These are phyloP conservation scores for Eucalyptus urophylla DNA, from an alignment of 345 rosid species.

Conservation along the genomic window DNA sequence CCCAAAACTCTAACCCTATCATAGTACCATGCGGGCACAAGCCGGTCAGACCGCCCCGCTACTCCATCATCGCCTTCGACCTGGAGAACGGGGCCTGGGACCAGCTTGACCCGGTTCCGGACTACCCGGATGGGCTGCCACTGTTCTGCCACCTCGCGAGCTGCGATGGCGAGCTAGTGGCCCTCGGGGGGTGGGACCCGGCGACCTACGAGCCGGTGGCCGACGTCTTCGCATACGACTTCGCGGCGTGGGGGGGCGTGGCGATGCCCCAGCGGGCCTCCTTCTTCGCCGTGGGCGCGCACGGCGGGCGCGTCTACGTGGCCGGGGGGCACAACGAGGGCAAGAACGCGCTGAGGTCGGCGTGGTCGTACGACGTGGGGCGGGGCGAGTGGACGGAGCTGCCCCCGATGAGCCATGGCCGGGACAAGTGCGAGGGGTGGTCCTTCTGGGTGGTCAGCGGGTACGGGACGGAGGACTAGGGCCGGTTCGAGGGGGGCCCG, in stretches of 20 bases:
- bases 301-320: constrained; percentile 4
- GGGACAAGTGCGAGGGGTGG: constrained; percentile 35
- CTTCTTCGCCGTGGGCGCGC: constrained; percentile 21
- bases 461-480: constrained; percentile 22
- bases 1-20: too few species aligned
- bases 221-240: constrained; percentile 23
- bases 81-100: too few species aligned
- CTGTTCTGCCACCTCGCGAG: too few species aligned
- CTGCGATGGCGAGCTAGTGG: too few species aligned
- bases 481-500: constrained; percentile 16
- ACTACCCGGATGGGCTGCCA: too few species aligned
- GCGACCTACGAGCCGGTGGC: neutral
- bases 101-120: too few species aligned
- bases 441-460: constrained; percentile 36
- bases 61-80: too few species aligned
- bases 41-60: too few species aligned
- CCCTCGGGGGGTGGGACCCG: too few species aligned
- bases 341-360: constrained; percentile 26
- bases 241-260: constrained; percentile 2
- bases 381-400: constrained; percentile 24
- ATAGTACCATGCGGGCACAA: too few species aligned
- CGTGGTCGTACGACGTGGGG: constrained; percentile 23
- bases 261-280: constrained; percentile 25
- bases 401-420: constrained; percentile 20
- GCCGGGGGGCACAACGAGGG: constrained; percentile 37